phyloP scores from a whole-genome alignment of 306 rosid species.

The Lathyrus oleraceus region DNA sequence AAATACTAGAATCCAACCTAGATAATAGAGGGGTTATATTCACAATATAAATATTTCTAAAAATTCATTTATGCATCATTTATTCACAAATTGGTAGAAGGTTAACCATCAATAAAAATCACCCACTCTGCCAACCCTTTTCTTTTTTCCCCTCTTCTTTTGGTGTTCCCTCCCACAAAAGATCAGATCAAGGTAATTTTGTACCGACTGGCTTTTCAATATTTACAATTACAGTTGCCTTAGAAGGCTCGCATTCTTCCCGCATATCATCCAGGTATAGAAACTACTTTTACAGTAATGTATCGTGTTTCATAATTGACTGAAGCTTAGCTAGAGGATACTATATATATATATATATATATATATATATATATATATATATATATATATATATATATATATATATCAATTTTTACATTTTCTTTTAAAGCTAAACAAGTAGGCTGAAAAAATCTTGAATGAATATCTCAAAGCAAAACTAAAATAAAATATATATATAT shows the following conservation, averaged over 20 bases:
- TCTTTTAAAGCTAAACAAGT: slow-evolving; percentile 15
- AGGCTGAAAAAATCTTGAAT: slow-evolving; percentile 25
- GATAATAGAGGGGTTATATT: not conserved
- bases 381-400: no score
- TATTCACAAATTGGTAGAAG: slow-evolving; percentile 12
- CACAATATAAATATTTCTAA: slow-evolving; percentile 17
- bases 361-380: no score
- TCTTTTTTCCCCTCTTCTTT: not conserved
- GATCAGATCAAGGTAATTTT: not conserved
- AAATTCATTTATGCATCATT: slow-evolving; percentile 22
- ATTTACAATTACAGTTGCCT: slow-evolving; percentile 13
- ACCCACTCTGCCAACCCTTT: slow-evolving; percentile 1
- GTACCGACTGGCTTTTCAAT: slow-evolving; percentile 18
- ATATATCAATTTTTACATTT: not conserved
- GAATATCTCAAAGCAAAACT: slow-evolving; percentile 30
- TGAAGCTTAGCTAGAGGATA: slow-evolving; percentile 6
- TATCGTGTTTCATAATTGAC: slow-evolving; percentile 29
- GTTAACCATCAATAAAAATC: slow-evolving; percentile 15
- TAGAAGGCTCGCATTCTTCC: no score
- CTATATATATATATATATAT: no score
- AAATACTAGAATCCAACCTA: not conserved
- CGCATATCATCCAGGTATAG: no score
- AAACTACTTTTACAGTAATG: slow-evolving; percentile 18
- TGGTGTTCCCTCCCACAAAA: not conserved
- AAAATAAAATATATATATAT: no score